Base-by-base conservation (phyloP, 345 rosid genomes). In the Hibiscus tridactylites region DNA sequence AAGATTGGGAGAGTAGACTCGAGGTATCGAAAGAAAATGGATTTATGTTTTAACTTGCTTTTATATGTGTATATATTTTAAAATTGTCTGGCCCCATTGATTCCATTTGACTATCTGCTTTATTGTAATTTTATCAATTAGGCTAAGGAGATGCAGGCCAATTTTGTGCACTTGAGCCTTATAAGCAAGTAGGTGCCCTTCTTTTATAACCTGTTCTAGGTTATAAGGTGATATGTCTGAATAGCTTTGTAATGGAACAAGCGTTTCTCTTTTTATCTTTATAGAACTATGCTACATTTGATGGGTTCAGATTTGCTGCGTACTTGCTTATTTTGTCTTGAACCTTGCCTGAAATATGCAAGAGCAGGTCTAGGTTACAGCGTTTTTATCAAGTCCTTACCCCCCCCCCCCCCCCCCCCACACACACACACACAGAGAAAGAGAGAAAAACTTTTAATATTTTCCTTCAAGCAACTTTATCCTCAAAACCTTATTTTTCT, bases 101-200 rank as follows among this genome's bases (percentile, higher is more conserved):
- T 9, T 54, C 71, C 64, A 17, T 68, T 65, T 77, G 17, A 58
- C 68, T 39, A 16, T 50, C 49, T 35, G 35, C 21, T 77, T 54
- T 65, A 21, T 21, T 66, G 42, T 21, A 53, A 62, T 70, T 65
- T 74, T 31, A 65, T 75, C 74, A 9, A 75, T 73, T 79, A 94
- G 98, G 93, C 92, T 28, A 91, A 85, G 82, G 97, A 91, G 84
- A 57, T 88, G 83, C 96, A 89, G 78, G 87, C 93, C 21, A 86
- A 91, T 80, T 86, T 90, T 86, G 93, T 83, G 66, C 95, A 94
- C 83, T 81, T 94, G 79, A 88, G 86, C 77, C 80, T 83, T 78
- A 80, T 94, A 74, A 91, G 98, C 97, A 87, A 84, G 98, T 94
- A 75, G 53, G 85, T 80, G 56, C 57, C n/a, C 68, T 50, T 42